phyloP scores from a whole-genome alignment of 2,329 filamentous ascomycete species.

The Colletotrichum tanaceti region DNA sequence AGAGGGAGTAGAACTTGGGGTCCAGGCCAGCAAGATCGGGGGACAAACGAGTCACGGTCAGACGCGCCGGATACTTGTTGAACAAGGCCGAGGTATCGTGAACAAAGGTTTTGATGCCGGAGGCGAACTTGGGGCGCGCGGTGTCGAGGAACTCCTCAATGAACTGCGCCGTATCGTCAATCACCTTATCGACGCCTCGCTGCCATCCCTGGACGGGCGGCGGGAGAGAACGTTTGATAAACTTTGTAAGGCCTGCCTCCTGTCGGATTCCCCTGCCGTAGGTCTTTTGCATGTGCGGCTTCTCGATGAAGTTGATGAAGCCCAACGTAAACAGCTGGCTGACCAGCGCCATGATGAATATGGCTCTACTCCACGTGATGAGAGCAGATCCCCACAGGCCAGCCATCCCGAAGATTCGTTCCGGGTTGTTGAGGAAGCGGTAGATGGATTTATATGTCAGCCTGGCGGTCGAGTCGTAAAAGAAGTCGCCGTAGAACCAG shows the following conservation, averaged over 20 bases:
- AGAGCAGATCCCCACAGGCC: conserved; percentile 96
- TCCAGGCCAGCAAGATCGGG: conserved; percentile 84
- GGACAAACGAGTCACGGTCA: conserved; percentile 83
- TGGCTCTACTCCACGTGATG: conserved; percentile 88
- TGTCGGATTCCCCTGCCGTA: conserved; percentile 86
- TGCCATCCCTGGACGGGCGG: conserved; percentile 85
- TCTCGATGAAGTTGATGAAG: conserved; percentile 94
- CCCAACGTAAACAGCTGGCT: conserved; percentile 86
- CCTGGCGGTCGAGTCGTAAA: conserved; percentile 89
- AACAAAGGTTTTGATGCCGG: conserved; percentile 87
- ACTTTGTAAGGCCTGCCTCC: conserved; percentile 92
- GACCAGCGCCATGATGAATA: conserved; percentile 87
- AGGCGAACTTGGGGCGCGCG: conserved; percentile 85
- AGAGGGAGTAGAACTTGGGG: conserved; percentile 81
- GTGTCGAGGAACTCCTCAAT: conserved; percentile 91
- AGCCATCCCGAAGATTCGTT: conserved; percentile 91
- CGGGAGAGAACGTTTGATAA: conserved; percentile 86
- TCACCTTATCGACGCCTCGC: conserved; percentile 85
- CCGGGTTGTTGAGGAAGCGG: conserved; percentile 96
- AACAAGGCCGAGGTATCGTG: conserved; percentile 89
- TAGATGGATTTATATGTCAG: conserved; percentile 98
- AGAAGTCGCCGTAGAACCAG: conserved; percentile 99
- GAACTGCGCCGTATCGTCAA: conserved; percentile 87
- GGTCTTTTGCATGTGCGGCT: conserved; percentile 97
- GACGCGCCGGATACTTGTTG: conserved; percentile 86